Conservation (phyloP, 805 yeast genomes). For the Ogataea paradorogensis region DNA sequence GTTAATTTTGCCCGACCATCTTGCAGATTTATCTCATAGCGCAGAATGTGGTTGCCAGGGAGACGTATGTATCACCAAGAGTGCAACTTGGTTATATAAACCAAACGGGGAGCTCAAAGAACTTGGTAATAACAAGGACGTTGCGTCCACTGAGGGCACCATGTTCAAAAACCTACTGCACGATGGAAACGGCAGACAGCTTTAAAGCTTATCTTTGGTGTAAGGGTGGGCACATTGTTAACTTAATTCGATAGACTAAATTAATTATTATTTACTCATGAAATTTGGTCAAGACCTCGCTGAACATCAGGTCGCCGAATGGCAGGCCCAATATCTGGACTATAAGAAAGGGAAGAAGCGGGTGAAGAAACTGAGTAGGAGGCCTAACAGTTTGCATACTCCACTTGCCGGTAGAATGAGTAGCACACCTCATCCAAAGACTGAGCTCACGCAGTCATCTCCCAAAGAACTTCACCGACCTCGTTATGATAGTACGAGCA, state of each 20-base stretch:
- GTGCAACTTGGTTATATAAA: conserved; percentile 35
- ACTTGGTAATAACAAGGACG: conserved; percentile 17
- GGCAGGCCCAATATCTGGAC: conserved; percentile 80
- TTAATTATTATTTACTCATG: conserved; percentile 36
- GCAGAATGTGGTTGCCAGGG: conserved; percentile 37
- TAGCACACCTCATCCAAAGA: background rate
- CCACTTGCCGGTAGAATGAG: background rate
- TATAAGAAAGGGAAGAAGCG: conserved; percentile 50
- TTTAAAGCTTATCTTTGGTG: conserved; percentile 5
- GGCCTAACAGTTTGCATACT: conserved; percentile 12
- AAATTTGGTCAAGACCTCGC: conserved; percentile 66
- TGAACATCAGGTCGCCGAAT: conserved; percentile 77
- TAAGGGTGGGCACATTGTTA: conserved; percentile 3
- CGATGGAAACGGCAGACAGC: conserved; percentile 18
- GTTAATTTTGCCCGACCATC: conserved; percentile 33
- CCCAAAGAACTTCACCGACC: background rate
- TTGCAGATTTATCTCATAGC: conserved; percentile 25
- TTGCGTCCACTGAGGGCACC: conserved; percentile 30
- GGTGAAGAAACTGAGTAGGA: conserved; percentile 30
- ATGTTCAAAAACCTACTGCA: conserved; percentile 27
- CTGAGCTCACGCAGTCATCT: background rate
- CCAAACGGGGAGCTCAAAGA: conserved; percentile 35
- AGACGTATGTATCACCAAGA: conserved; percentile 32
- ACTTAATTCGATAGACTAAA: too few species aligned
- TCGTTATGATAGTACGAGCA: background rate